These are phyloP conservation scores for Amanita exitialis DNA, from an alignment of 768 basidiomycete genomes.

Conservation along the genomic window DNA sequence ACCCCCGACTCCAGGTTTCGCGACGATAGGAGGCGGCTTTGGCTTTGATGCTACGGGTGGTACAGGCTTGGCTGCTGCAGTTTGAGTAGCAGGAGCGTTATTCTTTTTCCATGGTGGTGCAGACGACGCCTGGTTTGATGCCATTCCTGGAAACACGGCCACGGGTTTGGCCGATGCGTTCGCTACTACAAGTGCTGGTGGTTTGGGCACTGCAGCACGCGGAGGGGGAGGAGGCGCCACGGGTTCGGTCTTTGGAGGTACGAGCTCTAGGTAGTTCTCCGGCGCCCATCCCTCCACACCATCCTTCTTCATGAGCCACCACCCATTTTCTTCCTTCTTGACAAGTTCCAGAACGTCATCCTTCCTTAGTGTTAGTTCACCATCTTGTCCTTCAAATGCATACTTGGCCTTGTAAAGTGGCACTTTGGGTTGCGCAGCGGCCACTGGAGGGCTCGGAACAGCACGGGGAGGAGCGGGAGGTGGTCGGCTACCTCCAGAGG, in stretches of 20 bases:
- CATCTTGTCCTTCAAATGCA: conserved; percentile 87
- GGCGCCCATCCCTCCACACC: conserved; percentile 91
- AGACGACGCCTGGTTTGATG: conserved; percentile 42
- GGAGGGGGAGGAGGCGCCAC: conserved; percentile 67
- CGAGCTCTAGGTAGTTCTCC: conserved; percentile 82
- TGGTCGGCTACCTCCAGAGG: conserved; percentile 20
- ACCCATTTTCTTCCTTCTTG: conserved; percentile 91
- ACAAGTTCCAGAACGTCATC: conserved; percentile 89
- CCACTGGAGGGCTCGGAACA: conserved; percentile 32
- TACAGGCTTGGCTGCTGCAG: conserved; percentile 51
- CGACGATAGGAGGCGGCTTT: conserved; percentile 50
- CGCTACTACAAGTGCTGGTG: conserved; percentile 35
- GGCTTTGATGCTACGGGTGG: conserved; percentile 58
- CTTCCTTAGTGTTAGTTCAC: conserved; percentile 84
- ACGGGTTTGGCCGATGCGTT: conserved; percentile 67
- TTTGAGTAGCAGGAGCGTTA: conserved; percentile 18
- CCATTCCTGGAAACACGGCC: conserved; percentile 76
- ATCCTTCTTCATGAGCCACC: conserved; percentile 92
- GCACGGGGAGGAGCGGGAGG: conserved; percentile 15
- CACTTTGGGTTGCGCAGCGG: conserved; percentile 49
- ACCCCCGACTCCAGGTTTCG: conserved; percentile 35
- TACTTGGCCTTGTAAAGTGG: conserved; percentile 84
- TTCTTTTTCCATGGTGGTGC: conserved; percentile 68
- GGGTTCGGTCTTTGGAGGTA: conserved; percentile 55
- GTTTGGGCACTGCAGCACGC: conserved; percentile 27